Evolutionary conservation across 345 rosid species (phyloP), one percentile per base, ranked within the genome.

Genomic region (Lepidium africanum): DNA sequence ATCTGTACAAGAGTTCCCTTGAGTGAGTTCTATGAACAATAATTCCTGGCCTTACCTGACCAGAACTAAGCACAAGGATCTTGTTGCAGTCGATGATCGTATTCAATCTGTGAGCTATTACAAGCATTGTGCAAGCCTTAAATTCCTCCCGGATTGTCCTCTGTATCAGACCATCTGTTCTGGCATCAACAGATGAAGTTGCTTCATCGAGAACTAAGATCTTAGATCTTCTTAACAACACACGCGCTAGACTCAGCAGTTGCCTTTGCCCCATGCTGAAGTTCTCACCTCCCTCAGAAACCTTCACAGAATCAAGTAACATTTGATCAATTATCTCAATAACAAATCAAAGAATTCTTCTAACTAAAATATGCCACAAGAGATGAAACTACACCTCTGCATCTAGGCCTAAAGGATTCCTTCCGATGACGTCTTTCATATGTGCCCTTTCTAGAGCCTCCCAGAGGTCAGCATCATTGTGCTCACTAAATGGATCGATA

Each of bases 161-260:
- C 76, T 91, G 96, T 72, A 94, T 86, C 37, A 91, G 78, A 74
- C 91, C 87, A 77, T 91, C 96, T 2, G 96, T 94, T 75, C 85
- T 78, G 15, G 87, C 97, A 75, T 91, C 97, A 67, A 94, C 97
- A 51, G 95, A 91, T 21, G 95, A 97, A 49, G 97, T 94, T 69
- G 96, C 97, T 81, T 94, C 99, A 59, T 94, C 97, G 3, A 91
- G 97, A 71, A 87, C 94, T 63, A 91, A 92, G 73, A 94, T 87
- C 84, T 94, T 94, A 19, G 96, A 86, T 75, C 87, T 84, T 48
- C 92, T 79, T 63, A 88, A 60, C 78, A 94, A 73, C 6, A 96
- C 97, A 55, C 97, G 89, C 7, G 96, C 91, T 76, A 93, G 91
- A 80, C 99, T 88, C 74, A 90, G 47, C 13, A 93, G 75, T 59